phyloP scores from a whole-genome alignment of 1,284 basidiomycete species.

The Naganishia sp. region DNA sequence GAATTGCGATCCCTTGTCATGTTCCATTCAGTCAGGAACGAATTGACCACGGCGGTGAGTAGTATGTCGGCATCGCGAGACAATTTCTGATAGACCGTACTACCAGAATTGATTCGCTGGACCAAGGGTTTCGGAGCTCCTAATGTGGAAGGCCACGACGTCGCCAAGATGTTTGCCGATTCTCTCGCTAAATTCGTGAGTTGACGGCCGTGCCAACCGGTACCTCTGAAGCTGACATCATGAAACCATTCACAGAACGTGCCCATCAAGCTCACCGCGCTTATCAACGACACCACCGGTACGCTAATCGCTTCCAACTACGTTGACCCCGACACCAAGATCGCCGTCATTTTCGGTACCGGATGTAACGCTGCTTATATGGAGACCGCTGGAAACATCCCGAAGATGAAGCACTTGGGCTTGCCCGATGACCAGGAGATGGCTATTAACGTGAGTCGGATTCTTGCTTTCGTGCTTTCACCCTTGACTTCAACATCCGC shows the following conservation, averaged over 20 bases:
- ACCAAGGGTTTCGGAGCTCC: conserved; percentile 95
- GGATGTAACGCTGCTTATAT: conserved; percentile 98
- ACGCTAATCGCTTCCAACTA: conserved; percentile 97
- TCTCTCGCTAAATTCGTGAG: conserved; percentile 68
- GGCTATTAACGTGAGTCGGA: conserved; percentile 79
- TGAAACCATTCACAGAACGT: conserved; percentile 46
- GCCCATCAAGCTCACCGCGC: conserved; percentile 74
- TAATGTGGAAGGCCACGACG: conserved; percentile 90
- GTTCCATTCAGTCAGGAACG: conserved; percentile 67
- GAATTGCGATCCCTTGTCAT: conserved; percentile 28
- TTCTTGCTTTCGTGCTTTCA: background rate
- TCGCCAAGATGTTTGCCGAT: conserved; percentile 85
- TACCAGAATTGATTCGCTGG: conserved; percentile 82
- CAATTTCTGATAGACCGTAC: background rate
- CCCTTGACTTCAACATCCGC: conserved; percentile 2
- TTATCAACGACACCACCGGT: conserved; percentile 97
- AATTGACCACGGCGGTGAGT: conserved; percentile 79
- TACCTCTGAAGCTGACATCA: too few relatives aligned
- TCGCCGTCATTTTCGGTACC: conserved; percentile 96
- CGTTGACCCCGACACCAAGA: conserved; percentile 84
- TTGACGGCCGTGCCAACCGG: background rate
- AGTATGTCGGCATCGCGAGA: background rate
- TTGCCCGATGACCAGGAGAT: conserved; percentile 72
- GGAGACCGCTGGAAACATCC: conserved; percentile 77
- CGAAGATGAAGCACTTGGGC: conserved; percentile 73